Base-by-base conservation (phyloP, 352 stramenopile genomes). In the Pelagophyceae sp. region DNA sequence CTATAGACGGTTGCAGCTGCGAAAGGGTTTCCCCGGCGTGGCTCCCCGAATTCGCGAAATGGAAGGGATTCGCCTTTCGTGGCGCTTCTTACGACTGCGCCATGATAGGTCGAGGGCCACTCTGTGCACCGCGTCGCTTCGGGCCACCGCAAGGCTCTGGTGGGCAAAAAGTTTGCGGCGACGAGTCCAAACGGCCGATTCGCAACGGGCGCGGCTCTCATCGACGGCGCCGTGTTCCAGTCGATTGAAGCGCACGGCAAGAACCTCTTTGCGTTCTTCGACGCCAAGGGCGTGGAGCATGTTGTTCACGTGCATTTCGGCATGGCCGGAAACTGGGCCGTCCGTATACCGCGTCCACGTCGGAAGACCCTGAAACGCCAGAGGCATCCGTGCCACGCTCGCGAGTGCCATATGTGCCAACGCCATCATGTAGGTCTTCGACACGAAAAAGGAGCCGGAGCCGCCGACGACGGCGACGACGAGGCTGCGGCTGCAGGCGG, bases 201-300 rank as follows among this genome's bases (percentile, higher is more conserved):
- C 65, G 77, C 71, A 1, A 81, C 87, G 20, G 86, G 84, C 35
- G 79, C 83, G 20, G 60, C 76, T 38, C 79, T 80, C 0, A 87
- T 90, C 65, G 79, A 88, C 54, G 77, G 79, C 5, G 80, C 82
- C 50, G 35, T 72, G 5, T 82, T 90, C 35, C 78, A 76, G 29
- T 69, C 79, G 25, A 86, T 90, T 50, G 86, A 90, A 72, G 85
- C 85, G 23, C 78, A 88, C 3, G 86, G 86, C 15, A 90, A 90
- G 78, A 90, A 90, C 72, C 72, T 90, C 33, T 90, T 90, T 78
- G 81, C 81, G 29, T 89, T 89, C 54, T 90, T 89, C 78, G 76
- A 32, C 35, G 37, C 31, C 35, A 71, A 51, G 31, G 37, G 32
- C 74, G 64, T 29, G 25, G 38, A 80, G 78, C 0, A 81, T 38